Evolutionary conservation across 768 basidiomycete genomes (phyloP).

Genomic region (Rhizopogon roseolus): DNA sequence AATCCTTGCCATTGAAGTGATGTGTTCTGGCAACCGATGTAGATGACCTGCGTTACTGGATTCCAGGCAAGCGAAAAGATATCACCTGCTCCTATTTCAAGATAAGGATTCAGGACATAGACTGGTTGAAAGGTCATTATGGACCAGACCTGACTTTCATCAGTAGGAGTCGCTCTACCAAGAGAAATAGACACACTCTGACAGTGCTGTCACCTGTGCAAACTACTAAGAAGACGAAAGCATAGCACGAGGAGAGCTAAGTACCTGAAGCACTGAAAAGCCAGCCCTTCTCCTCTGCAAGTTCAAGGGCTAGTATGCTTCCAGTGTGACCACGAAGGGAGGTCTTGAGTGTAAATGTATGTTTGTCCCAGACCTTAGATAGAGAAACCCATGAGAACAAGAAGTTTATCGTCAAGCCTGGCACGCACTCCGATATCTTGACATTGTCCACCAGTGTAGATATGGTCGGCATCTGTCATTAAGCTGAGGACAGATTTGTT

Average conservation of each 20-base stretch:
- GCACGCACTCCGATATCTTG: conserved; percentile 61
- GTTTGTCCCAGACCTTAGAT: conserved; percentile 80
- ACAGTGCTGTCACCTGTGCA: conserved; percentile 80
- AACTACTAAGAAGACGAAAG: conserved; percentile 1
- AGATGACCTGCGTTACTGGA: conserved; percentile 61
- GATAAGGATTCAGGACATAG: conserved; percentile 72
- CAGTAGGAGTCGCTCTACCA: conserved; percentile 3
- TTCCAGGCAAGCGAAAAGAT: conserved; percentile 85
- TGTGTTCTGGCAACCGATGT: conserved; percentile 89
- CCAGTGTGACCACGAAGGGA: conserved; percentile 79
- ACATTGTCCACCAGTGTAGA: conserved; percentile 81
- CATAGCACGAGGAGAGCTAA: conserved; percentile 12
- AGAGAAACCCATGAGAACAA: not conserved
- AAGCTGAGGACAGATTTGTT: conserved; percentile 71
- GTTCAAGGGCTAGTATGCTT: conserved; percentile 76
- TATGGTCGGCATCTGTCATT: conserved; percentile 64
- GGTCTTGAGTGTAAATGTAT: conserved; percentile 60
- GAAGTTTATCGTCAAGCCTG: conserved; percentile 14
- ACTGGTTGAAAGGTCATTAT: conserved; percentile 61
- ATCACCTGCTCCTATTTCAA: conserved; percentile 80
- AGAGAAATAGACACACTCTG: conserved; percentile 44
- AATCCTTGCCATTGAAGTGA: conserved; percentile 89
- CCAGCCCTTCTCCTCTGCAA: conserved; percentile 75
- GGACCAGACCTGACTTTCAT: conserved; percentile 66
- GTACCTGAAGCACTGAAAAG: conserved; percentile 85